Evolutionary conservation across 257 asterid species (phyloP), one percentile per base, ranked within the genome.

Genomic region (Solanum lycopersicoides): DNA sequence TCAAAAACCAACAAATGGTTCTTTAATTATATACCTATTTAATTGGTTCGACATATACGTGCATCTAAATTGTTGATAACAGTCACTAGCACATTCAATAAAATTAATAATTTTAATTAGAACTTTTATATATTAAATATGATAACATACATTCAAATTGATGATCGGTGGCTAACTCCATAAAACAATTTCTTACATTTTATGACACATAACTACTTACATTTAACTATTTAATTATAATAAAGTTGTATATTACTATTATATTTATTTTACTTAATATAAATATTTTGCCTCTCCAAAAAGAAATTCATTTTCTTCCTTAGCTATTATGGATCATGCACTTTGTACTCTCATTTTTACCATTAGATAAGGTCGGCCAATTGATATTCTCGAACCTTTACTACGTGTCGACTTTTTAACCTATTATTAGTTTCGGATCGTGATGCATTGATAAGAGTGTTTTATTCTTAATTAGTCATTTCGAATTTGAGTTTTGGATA

Each of bases 301-400:
- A 25, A 3, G 12, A 30, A 66, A 66, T 25, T 66, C 20, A 6
- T 66, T 66, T 59, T 66, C 73, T 66, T 66, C 32, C 73, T 5
- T 28, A 3, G 72, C 20, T 12, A 25, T 9, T 73, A 82, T 56
- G 25, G 73, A 91, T 87, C 93, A 91, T 94, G 95, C 92, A 94
- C 87, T 86, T 86, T 92, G 91, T 89, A 16, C 44, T 32, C 83
- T 35, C 45, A 18, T 87, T 74, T 83, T 65, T 37, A 71, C 87
- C 45, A 69, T 68, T 32, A 75, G 91, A 89, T 91, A 89, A 89
- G 98, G 93, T 91, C 94, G 93, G 93, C 93, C 91, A 92, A 88
- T 86, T 77, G 90, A 86, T 88, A 86, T 74, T 21, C 68, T 83
- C 91, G 90, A 94, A 65, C 89, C 47, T 87, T 83, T 86, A 5